Conservation (phyloP, 2,329 filamentous ascomycete species). For the Neofusicoccum laricinum region DNA sequence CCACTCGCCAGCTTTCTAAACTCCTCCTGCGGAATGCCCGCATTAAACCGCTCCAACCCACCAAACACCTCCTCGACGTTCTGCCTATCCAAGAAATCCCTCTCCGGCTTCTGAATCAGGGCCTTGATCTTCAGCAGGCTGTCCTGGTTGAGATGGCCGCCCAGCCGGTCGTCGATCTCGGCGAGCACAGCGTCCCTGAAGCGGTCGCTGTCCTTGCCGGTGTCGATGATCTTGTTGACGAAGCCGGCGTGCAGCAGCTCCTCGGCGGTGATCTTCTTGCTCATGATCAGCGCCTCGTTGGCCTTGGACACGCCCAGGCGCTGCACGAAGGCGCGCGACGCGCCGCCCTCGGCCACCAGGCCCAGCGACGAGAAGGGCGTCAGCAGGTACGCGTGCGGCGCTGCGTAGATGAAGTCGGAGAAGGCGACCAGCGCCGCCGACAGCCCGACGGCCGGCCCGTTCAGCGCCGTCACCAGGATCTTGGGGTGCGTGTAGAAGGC, state of each 20-base stretch:
- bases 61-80: constrained; percentile 83
- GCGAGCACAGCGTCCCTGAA: constrained; percentile 70
- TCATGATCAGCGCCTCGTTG: constrained; percentile 92
- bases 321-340: constrained; percentile 73
- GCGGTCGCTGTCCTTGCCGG: constrained; percentile 59
- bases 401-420: constrained; percentile 89
- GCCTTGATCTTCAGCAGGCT: constrained; percentile 82
- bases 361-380: constrained; percentile 90
- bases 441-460: constrained; percentile 86
- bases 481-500: constrained; percentile 93
- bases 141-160: constrained; percentile 73
- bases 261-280: constrained; percentile 67
- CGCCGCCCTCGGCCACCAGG: constrained; percentile 83
- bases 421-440: constrained; percentile 78
- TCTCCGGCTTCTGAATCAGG: constrained; percentile 71
- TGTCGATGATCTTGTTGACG: constrained; percentile 77
- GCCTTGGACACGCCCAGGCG: constrained; percentile 77
- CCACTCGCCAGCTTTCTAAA: constrained; percentile 81
- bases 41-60: constrained; percentile 76
- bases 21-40: constrained; percentile 80
- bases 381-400: constrained; percentile 77
- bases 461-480: constrained; percentile 85
- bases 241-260: constrained; percentile 77
- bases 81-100: constrained; percentile 70
- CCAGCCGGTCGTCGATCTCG: constrained; percentile 79